These are phyloP conservation scores for Rhizodiscina lignyota DNA, from an alignment of 495 filamentous ascomycete genomes.

Conservation along the genomic window DNA sequence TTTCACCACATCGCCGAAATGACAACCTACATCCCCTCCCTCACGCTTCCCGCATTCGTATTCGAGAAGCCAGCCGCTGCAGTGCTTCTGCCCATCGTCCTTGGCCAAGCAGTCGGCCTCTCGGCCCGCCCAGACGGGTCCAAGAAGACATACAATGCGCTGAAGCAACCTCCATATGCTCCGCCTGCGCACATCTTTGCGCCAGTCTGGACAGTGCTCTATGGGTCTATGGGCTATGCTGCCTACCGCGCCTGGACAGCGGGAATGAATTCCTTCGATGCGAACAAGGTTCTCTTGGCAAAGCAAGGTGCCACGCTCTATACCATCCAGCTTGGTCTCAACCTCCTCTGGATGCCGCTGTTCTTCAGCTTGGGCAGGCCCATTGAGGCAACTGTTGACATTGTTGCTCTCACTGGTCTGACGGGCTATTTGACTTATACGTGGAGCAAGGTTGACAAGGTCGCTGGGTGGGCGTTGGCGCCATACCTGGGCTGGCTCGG, in stretches of 20 bases:
- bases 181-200: conserved; percentile 72
- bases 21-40: conserved; percentile 43
- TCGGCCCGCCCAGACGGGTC: conserved; percentile 33
- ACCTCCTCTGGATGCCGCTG: conserved; percentile 83
- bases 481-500: conserved; percentile 73
- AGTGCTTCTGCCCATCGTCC: conserved; percentile 48
- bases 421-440: conserved; percentile 53
- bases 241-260: conserved; percentile 51
- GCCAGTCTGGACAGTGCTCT: conserved; percentile 73
- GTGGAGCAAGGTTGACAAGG: conserved; percentile 55
- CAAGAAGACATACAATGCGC: conserved; percentile 44
- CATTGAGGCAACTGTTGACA: conserved; percentile 57
- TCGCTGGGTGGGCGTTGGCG: conserved; percentile 53
- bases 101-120: conserved; percentile 49
- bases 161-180: conserved; percentile 64
- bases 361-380: conserved; percentile 65
- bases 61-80: conserved; percentile 50
- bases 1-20: no score
- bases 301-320: conserved; percentile 60
- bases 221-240: conserved; percentile 79
- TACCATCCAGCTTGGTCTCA: conserved; percentile 66
- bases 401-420: conserved; percentile 50
- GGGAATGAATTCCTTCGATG: conserved; percentile 36
- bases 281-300: conserved; percentile 19
- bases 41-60: conserved; percentile 43